These are phyloP conservation scores for Sutorius eximius DNA, from an alignment of 1,284 basidiomycete species.

Conservation along the genomic window DNA sequence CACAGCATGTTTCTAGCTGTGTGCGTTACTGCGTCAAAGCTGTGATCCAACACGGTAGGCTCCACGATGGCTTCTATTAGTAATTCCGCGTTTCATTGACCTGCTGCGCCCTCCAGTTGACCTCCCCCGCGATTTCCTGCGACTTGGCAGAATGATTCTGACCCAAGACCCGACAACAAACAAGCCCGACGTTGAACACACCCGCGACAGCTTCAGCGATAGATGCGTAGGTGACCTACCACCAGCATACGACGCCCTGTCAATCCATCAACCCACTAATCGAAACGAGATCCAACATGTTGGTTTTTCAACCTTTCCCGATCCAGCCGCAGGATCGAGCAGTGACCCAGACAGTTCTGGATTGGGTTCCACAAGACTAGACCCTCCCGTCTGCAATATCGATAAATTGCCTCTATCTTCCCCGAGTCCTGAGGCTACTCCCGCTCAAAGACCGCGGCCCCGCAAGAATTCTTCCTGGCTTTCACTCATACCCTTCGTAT, in stretches of 20 bases:
- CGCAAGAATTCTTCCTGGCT: conserved; percentile 26
- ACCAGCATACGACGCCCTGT: conserved; percentile 20
- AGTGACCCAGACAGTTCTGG: background rate
- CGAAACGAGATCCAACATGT: background rate
- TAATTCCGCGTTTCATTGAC: background rate
- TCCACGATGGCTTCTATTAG: background rate
- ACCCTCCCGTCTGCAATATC: background rate
- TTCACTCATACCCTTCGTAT: conserved; percentile 33
- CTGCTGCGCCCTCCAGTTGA: background rate
- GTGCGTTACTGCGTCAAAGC: background rate
- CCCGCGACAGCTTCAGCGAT: background rate
- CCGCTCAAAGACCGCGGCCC: background rate
- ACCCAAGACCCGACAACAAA: background rate
- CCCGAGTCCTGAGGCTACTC: background rate
- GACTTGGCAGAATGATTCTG: background rate
- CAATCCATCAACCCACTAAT: conserved; percentile 1
- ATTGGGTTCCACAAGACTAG: too few species aligned
- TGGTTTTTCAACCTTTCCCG: background rate
- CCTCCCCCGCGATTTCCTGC: background rate
- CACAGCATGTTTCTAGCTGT: background rate
- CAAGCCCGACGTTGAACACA: background rate
- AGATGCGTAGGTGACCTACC: conserved; percentile 8
- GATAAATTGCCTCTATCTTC: background rate
- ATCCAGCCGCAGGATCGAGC: background rate
- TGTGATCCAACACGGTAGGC: background rate